Evolutionary conservation across 2,329 filamentous ascomycete genomes (phyloP).

Genomic region (Nothopassalora personata): DNA sequence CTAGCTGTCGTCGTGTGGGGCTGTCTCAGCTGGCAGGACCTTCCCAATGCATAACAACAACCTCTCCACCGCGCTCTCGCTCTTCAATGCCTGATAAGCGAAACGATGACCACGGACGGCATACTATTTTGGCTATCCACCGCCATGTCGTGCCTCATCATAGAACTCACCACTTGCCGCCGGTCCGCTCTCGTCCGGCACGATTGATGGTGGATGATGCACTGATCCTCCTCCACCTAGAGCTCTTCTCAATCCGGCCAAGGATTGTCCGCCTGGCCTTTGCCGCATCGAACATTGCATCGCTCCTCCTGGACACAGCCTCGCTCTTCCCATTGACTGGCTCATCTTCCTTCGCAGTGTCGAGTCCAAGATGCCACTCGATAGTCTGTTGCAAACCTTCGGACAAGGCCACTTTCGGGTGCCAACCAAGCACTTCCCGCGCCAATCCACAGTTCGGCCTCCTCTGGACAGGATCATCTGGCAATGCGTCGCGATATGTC

Average conservation of each 20-base stretch:
- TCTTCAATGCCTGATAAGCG: not conserved
- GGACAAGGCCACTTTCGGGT: not conserved
- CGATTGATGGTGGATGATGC: not conserved
- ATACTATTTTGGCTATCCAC: not conserved
- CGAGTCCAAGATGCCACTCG: not conserved
- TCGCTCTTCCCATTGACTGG: not conserved
- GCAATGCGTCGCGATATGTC: not conserved
- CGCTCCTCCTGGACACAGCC: not conserved
- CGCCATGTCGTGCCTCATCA: not conserved
- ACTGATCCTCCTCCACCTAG: not conserved
- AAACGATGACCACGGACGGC: not conserved
- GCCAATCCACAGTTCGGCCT: constrained; percentile 4
- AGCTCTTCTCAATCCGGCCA: not conserved
- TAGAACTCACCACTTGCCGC: not conserved
- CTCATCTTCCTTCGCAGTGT: not conserved
- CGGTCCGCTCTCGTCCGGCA: too few relatives aligned
- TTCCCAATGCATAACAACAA: too few relatives aligned
- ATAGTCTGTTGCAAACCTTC: constrained; percentile 1
- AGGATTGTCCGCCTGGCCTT: not conserved
- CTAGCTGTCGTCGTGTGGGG: not conserved
- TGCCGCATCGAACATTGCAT: not conserved
- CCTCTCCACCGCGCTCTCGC: too few relatives aligned
- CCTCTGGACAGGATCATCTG: constrained; percentile 3
- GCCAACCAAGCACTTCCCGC: constrained; percentile 3
- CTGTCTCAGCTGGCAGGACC: not conserved